These are phyloP conservation scores for Naegleria lovaniensis DNA, from an alignment of 208 protist genomes.

Conservation along the genomic window DNA sequence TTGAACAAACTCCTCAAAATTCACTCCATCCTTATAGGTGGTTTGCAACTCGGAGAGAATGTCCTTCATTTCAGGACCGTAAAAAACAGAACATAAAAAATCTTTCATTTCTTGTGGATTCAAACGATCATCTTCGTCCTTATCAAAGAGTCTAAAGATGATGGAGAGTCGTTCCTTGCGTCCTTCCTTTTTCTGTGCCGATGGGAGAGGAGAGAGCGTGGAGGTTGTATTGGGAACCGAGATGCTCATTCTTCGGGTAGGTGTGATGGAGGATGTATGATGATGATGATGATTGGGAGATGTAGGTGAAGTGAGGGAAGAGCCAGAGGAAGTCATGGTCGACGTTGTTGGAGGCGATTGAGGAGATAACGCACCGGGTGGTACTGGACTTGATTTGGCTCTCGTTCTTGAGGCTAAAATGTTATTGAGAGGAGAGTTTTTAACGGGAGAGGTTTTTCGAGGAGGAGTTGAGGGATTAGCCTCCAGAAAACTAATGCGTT, in stretches of 20 bases:
- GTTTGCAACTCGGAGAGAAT: neutral
- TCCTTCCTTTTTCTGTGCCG: neutral
- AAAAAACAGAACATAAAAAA: neutral
- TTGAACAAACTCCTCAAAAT: neutral
- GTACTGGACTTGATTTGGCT: neutral
- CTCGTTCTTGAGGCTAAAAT: neutral
- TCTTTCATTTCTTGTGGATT: neutral
- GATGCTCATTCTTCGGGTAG: too few relatives aligned
- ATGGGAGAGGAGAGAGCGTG: too few relatives aligned
- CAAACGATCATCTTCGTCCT: neutral
- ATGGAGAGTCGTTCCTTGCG: neutral
- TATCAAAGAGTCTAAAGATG: neutral
- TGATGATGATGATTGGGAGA: too few relatives aligned
- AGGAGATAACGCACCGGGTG: neutral
- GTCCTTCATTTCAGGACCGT: neutral
- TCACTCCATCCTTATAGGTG: neutral
- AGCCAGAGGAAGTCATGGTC: too few relatives aligned
- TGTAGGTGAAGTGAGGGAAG: too few relatives aligned
- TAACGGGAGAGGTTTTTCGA: neutral
- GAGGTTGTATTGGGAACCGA: too few relatives aligned
- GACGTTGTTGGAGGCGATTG: too few relatives aligned
- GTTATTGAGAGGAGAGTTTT: neutral
- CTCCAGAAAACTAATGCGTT: neutral
- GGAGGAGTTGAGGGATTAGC: neutral
- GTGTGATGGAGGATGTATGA: too few relatives aligned